Evolutionary conservation across 805 yeast species (phyloP), one percentile per base, ranked within the genome.

Genomic region (Novakomyces olei): DNA sequence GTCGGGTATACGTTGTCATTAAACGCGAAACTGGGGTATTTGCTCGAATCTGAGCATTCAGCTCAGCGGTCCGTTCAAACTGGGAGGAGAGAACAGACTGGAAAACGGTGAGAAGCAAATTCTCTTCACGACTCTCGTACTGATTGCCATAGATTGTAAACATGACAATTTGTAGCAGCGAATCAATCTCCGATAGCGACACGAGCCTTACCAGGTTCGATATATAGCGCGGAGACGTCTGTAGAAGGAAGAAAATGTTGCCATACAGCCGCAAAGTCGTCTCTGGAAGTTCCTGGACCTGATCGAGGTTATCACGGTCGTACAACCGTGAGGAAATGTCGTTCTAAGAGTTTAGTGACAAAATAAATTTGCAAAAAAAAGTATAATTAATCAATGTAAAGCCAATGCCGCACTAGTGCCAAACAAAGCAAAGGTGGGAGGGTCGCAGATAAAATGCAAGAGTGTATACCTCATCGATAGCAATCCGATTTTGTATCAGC

Each of bases 91-190:
- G 38, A 1, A 54, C 58, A 8, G 48, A 47, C 36, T 51, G 57
- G 32, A 55, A 51, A 52, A 54, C 47, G n/a, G 51, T 41, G 27
- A 55, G 41, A 34, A 53, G 34, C 29, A 53, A 37, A 30, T 50
- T 54, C 44, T 55, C 60, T 39, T 55, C 59, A 18, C 58, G 48
- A 36, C 50, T 51, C 35, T 54, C 58, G 39, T 53, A 52, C 39
- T 55, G 60, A 37, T 54, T 55, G n/a, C 60, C 59, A 36, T 47
- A 55, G 28, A 55, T 45, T 7, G 53, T 50, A 40, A 53, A 54
- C 57, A 54, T 54, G 38, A 54, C 55, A 4, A 56, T 54, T 30
- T 52, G 57, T 6, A 55, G 44, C 32, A 55, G 43, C 4, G 49
- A 48, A 34, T 55, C 59, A 29, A 55, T 51, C 32, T 55, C 58